Base-by-base conservation (phyloP, 2,329 filamentous ascomycete genomes). In the Pseudogymnoascus pannorum region DNA sequence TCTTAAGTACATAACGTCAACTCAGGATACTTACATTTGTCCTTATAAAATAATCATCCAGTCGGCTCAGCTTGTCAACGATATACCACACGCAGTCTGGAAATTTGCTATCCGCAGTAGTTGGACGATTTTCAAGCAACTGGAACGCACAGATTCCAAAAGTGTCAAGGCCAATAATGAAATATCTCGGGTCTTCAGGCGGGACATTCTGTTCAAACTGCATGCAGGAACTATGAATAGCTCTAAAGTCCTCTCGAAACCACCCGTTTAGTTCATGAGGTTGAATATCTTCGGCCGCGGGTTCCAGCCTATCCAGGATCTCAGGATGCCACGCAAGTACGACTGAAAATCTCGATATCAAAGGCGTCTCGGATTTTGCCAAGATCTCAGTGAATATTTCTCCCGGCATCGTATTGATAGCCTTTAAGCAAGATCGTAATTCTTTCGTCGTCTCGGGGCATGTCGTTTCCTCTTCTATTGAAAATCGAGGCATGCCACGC, bases 1-100 rank as follows among this genome's bases (percentile, higher is more conserved):
- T 35, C 6, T 36, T 31, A 33, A 58, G 22, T 5, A 24, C 35
- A 36, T n/a, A 18, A 5, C 11, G 20, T 16, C 57, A 59, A 59
- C 35, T 31, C 8, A 40, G 20, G 12, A 12, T 35, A 18, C 57
- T 24, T 22, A 59, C 57, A 22, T 59, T 59, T 59, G 57, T 35
- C 35, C 22, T 36, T 24, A 59, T 36, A n/a, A 18, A 5, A 22
- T 35, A 59, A 22, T 59, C 57, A 18, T 59, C 57, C 8, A 59
- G 57, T n/a, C 33, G 33, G 18, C 29, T 36, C 5, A 59, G 26
- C 29, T 59, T 36, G 16, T 59, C 57, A 36, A 59, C 31, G 31
- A 59, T 59, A 59, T 42, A 59, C 57, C 57, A 59, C 22, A 24
- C 8, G 33, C 57, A 33, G 33, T 22, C 35, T 33, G 57, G 57